Evolutionary conservation across 768 basidiomycete species (phyloP), one percentile per base, ranked within the genome.

Genomic region (Zangia roseola): DNA sequence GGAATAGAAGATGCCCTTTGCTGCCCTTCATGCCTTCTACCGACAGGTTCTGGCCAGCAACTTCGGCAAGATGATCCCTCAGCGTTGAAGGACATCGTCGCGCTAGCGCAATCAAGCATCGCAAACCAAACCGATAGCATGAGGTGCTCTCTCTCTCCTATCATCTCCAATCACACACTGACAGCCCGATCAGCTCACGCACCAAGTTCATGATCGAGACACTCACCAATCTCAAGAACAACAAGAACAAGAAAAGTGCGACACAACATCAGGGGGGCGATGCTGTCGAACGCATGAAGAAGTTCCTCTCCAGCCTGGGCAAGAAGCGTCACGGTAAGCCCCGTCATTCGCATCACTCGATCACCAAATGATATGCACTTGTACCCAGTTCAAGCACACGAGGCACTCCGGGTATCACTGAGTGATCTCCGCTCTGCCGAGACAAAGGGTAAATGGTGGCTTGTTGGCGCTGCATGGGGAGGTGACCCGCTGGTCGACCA

Each of bases 371-470:
- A 49, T 24, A 31, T 41, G n/a, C 43, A 39, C 43, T 23, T 24
- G 50, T 52, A n/a, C 6, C 14, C 49, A 94, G 94, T 92, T 6
- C 74, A 86, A 43, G 81, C 84, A 0, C 83, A 91, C 60, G 97
- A 97, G 38, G 85, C 94, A 0, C 75, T 99, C 8, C 85, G 93
- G 7, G 83, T 97, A 2, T 84, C 88, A 0, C 74, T 97, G 20
- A 75, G 76, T n/a, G 95, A 98, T 68, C 77, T 98, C 6, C 89
- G 81, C 51, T 80, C 83, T 0, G 85, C 92, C 1, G 83, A 91
- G 47, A 88, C 78, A 10, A 89, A 84, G 62, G 97, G 94, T 5
- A 97, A 97, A 71, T 98, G 97, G 97, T 98, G 97, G 95, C 77
- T 97, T 2, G 91, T 97, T 30, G 97, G 95, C 16, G 92, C 95